Base-by-base conservation (phyloP, 495 filamentous ascomycete genomes). In the Trichoderma orchidacearum region DNA sequence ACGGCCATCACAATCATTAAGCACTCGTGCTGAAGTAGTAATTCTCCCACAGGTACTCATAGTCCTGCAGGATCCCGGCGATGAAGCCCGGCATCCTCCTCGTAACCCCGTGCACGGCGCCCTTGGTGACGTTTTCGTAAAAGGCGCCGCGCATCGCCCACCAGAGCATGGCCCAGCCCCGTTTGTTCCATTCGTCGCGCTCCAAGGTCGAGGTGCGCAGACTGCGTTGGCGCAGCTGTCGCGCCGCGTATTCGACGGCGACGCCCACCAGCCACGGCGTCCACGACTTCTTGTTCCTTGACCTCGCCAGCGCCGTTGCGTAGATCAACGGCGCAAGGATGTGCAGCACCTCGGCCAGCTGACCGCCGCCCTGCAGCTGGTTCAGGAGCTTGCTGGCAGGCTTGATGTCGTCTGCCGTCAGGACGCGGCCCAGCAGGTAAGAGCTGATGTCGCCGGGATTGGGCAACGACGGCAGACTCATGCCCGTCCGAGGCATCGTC, bases 11-110 rank as follows among this genome's bases (percentile, higher is more conserved):
- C 25, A 31, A 3, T 15, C 31, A 38, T 72, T 58, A 77, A 15
- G 68, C 60, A 34, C 70, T 73, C 11, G 75, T 77, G 62, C 75
- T 77, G 68, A 97, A 97, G 70, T 98, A 92, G 64, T 95, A 97
- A 54, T 95, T 87, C 71, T 96, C 92, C 93, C 93, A 98, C 15
- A 98, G 75, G 64, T 93, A 96, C 66, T 94, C 88, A 63, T 97
- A 97, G 65, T 98, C 94, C 66, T 95, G 91, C 56, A 97, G 63
- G 23, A 98, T 79, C 54, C 84, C 90, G 1, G 80, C 83, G 15
- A 96, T 73, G 61, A 97, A 71, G 61, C 86, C 84, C 53, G 94
- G 78, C 64, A 96, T 71, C 50, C 86, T 85, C 41, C 78, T 77
- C 61, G 83, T 84, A 62, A 96, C 80, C 62, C 81, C 87, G 27